Percentiles rank a stretch among this genome's conserved stretches.
Evolutionary conservation across 2,329 filamentous ascomycete genomes (phyloP).

Genomic region (Colletotrichum sp.): DNA sequence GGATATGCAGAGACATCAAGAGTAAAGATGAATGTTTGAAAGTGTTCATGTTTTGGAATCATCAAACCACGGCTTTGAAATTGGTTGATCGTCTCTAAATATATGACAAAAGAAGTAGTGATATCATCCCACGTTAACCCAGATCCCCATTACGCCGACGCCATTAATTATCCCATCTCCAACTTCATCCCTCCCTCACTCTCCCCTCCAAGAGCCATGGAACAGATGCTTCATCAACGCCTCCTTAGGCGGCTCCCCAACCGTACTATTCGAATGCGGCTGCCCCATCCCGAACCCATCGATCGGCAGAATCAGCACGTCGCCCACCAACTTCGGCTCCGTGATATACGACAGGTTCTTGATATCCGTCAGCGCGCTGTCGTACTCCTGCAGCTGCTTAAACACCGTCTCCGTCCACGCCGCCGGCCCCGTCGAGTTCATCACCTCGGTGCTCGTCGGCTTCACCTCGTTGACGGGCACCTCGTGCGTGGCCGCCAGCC

Average conservation of each 20-base stretch:
- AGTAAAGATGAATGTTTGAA: neutral
- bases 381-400: conserved; percentile 26
- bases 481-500: neutral
- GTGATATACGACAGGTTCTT: conserved; percentile 10
- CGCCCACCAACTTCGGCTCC: conserved; percentile 20
- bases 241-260: conserved; percentile 28
- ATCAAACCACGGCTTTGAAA: neutral
- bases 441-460: conserved; percentile 29
- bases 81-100: neutral
- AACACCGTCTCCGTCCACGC: conserved; percentile 36
- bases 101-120: neutral
- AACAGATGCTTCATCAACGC: conserved; percentile 32
- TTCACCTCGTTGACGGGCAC: conserved; percentile 13
- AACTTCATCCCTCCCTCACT: neutral
- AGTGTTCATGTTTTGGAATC: neutral
- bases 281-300: conserved; percentile 33
- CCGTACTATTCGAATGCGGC: conserved; percentile 28
- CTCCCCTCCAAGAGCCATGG: neutral
- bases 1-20: fast-evolving
- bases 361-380: conserved; percentile 20
- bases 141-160: neutral
- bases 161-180: neutral
- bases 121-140: neutral
- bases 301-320: conserved; percentile 29
- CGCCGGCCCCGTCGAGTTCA: conserved; percentile 34